Base-by-base conservation (phyloP, 2,329 filamentous ascomycete species). In the Diaporthe humulicola region DNA sequence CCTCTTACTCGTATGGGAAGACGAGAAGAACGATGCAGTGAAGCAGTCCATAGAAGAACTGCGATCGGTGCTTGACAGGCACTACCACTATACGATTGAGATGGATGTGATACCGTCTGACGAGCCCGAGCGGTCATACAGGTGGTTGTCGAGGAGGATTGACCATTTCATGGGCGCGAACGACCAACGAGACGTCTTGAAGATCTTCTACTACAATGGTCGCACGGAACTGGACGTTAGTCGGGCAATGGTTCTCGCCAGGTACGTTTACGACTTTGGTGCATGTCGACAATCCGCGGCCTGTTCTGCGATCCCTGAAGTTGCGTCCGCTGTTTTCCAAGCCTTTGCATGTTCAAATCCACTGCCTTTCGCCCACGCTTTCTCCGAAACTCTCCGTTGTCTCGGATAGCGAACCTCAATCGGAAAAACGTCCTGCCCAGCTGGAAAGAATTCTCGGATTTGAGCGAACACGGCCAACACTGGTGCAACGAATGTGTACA, bases 121-220 rank as follows among this genome's bases (percentile, higher is more conserved):
- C 2, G 88, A 88, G 73, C 86, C 84, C 77, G 85, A 85, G 77
- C 88, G 84, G 79, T 85, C 89, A 4, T 89, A 86, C 84, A 85
- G 88, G 74, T 90, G 88, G 89, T 83, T 91, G 58, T 86, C 87
- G 4, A 83, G 86, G 22, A 85, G 85, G 60, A 85, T 91, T 36
- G 87, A 86, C 74, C 85, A 87, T 54, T 91, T 91, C 79, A 85
- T 88, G 61, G 88, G 88, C 73, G 85, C 87, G 36, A 84, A 85
- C 52, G 88, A 91, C 76, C 85, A 87, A 70, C 87, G 89, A 54
- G 89, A 91, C 77, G 86, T 88, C 28, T 80, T 91, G 73, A 91
- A 91, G 78, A 87, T 91, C 73, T 86, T 91, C 61, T 91, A 90
- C 79, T 91, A 91, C 78, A 87, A 85, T 19, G 90, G 90, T 9